These are phyloP conservation scores for Epichloe elymi DNA, from an alignment of 2,329 filamentous ascomycete species.

Conservation along the genomic window DNA sequence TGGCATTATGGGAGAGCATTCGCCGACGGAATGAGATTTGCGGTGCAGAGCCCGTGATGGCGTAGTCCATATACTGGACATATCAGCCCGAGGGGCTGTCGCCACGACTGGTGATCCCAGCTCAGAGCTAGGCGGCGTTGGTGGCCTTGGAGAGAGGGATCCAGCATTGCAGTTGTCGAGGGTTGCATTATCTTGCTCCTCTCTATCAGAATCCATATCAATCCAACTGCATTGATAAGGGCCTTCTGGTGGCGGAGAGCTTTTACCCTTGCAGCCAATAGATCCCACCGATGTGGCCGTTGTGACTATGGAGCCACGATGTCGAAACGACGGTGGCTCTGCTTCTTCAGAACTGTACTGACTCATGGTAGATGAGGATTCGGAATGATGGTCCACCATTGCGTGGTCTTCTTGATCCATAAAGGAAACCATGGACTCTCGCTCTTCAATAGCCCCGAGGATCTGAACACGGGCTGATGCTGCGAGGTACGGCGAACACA, in stretches of 20 bases:
- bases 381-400: constrained; percentile 17
- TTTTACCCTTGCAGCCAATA: constrained; percentile 13
- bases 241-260: constrained; percentile 9
- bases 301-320: constrained; percentile 23
- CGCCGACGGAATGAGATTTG: constrained; percentile 14
- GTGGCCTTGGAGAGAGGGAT: constrained; percentile 18
- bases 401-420: constrained; percentile 12
- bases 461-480: constrained; percentile 17
- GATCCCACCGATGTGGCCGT: constrained; percentile 24
- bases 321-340: constrained; percentile 19
- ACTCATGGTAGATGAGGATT: constrained; percentile 19
- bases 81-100: neutral
- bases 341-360: constrained; percentile 19
- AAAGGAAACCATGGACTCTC: constrained; percentile 23
- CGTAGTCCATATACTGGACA: neutral
- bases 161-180: constrained; percentile 1
- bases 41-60: constrained; percentile 7
- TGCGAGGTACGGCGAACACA: constrained; percentile 16
- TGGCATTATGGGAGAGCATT: neutral
- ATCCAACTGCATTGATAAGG: constrained; percentile 23
- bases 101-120: neutral
- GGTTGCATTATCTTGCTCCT: constrained; percentile 10
- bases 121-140: constrained; percentile 14
- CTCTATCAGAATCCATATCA: constrained; percentile 22
- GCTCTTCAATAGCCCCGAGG: constrained; percentile 24